Base-by-base conservation (phyloP, 176 grass and related monocot genomes). In the Guadua angustifolia region DNA sequence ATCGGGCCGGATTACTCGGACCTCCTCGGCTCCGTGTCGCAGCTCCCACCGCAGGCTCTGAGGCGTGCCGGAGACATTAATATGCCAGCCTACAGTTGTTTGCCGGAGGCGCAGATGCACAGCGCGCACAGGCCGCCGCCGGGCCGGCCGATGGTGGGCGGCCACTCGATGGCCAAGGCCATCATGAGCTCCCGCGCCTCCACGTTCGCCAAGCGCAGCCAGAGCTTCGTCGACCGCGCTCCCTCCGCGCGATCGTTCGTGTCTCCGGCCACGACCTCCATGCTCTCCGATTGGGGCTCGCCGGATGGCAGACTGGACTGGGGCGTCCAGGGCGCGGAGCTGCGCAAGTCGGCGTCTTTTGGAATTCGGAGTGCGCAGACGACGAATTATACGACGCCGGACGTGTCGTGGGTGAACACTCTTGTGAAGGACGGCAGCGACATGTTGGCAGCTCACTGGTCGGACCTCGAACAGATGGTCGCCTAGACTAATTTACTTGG, bases 221-320 rank as follows among this genome's bases (percentile, higher is more conserved):
- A 94, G 81, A 94, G 89, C 81, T 91, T 94, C 56, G 76, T 76
- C 38, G 89, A 94, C 71, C 92, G 89, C 62, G 50, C 74, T 42
- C 62, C 43, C 43, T 36, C 38, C 13, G 55, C 50, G 45, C 83
- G 29, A 19, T 44, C 86, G 7, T 71, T 85, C 38, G 43, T 45
- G 78, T 56, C 85, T 0, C 80, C 83, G 45, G 57, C 70, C 9
- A n/a, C 84, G 49, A 44, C 83, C 0, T 67, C 91, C 1, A 58
- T 85, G 66, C 18, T 91, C 79, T 84, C 89, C 5, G 81, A 91
- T 56, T 94, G 92, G 92, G 89, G 71, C 11, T 94, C 92, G 19
- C 92, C 86, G 2, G 76, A 81, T 39, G 92, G 92, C n/a, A 94
- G 82, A 74, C 69, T 94, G 14, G 87, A 94, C 42, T 94, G 92